A percentile compares a stretch with the other conserved stretches of the same genome.
phyloP scores from a whole-genome alignment of 345 rosid species.

The Eucalyptus marginata region DNA sequence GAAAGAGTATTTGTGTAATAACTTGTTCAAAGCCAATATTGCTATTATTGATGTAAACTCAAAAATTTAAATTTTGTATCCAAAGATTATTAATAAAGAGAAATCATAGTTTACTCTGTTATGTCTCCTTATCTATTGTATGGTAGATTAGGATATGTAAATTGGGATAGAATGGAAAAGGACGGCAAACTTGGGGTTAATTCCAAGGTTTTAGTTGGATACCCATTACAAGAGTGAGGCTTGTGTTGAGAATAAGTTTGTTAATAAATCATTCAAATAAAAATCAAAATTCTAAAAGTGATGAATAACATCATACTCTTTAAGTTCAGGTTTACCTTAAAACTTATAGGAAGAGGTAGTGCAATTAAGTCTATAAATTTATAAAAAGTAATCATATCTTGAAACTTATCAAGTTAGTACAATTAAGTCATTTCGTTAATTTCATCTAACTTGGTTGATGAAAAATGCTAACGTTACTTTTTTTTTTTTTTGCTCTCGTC shows the following conservation, averaged over 20 bases:
- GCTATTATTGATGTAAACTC: background rate
- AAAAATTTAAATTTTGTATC: background rate
- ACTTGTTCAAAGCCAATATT: background rate
- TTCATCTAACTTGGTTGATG: fast-evolving
- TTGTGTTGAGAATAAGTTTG: background rate
- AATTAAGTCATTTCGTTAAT: fast-evolving
- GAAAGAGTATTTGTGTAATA: background rate
- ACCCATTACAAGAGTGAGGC: too few species aligned
- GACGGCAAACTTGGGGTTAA: background rate
- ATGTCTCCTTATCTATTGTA: background rate
- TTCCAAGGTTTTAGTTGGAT: background rate
- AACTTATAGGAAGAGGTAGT: fast-evolving
- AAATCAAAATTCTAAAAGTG: background rate
- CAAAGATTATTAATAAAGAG: background rate
- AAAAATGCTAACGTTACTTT: too few species aligned
- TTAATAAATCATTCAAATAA: background rate
- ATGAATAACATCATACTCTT: background rate
- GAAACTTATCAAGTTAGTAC: too few species aligned
- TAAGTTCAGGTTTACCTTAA: background rate
- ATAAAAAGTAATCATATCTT: too few species aligned
- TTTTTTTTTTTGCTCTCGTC: too few species aligned
- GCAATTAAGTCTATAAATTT: too few species aligned
- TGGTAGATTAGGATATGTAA: background rate
- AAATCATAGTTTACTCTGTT: background rate
- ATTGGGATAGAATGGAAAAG: background rate